Percentiles rank a stretch among this genome's conserved stretches.
Conservation (phyloP, 805 yeast species). For the Clavispora asparagi region DNA sequence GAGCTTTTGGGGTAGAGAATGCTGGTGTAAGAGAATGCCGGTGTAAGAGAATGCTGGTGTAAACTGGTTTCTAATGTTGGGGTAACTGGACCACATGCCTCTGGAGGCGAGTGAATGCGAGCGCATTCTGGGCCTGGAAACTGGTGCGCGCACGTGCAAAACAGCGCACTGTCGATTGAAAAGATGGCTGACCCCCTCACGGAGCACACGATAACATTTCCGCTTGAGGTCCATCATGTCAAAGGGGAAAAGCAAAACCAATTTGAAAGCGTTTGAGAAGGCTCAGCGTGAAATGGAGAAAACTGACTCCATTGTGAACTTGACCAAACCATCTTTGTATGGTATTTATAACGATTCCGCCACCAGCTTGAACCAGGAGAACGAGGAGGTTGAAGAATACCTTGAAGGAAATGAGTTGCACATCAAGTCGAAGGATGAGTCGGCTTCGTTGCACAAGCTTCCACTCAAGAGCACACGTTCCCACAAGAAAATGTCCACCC, state of each 20-base stretch:
- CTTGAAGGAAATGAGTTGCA: constrained; percentile 14
- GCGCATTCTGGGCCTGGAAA: not conserved
- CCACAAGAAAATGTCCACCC: not conserved
- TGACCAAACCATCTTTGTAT: constrained; percentile 48
- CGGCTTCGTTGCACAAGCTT: not conserved
- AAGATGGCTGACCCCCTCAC: not conserved
- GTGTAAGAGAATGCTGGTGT: not conserved
- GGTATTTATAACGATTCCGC: constrained; percentile 44
- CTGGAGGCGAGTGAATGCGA: not conserved
- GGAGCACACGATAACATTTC: not conserved
- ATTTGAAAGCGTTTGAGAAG: not conserved
- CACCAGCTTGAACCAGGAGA: constrained; percentile 28
- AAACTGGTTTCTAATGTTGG: no score
- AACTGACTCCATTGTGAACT: constrained; percentile 36
- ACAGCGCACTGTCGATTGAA: not conserved
- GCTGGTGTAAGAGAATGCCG: no score
- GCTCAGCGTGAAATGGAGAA: constrained; percentile 9
- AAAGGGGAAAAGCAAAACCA: not conserved
- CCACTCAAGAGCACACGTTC: not conserved
- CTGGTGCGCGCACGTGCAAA: not conserved
- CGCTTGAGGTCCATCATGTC: not conserved
- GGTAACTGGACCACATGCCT: not conserved
- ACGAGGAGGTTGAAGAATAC: constrained; percentile 17
- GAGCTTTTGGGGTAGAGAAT: constrained; percentile 1
- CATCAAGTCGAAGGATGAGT: constrained; percentile 8